Evolutionary conservation across 495 filamentous ascomycete species (phyloP), one percentile per base, ranked within the genome.

Genomic region (Astrothelium subdiscretum): DNA sequence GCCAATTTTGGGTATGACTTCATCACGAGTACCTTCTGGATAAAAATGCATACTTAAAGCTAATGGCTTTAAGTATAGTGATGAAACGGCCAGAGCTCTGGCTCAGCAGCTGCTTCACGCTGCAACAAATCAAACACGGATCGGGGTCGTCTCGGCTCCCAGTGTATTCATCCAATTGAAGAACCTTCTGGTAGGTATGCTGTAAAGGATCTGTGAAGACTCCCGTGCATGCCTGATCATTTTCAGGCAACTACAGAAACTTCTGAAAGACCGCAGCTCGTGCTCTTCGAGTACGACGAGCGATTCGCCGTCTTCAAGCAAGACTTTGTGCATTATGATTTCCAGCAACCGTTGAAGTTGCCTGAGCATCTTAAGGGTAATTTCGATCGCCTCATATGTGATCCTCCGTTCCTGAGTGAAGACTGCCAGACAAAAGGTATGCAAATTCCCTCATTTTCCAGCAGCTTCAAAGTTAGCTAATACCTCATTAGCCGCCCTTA

Each of bases 351-450:
- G 1, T 69, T 87, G 31, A 80, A 80, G 61, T 75, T 89, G 2
- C 83, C 87, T 5, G 40, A 68, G 2, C 70, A 83, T 15, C 69
- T 91, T 26, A 89, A 89, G 68, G 83, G 81, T 22, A 75, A 69
- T 32, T 83, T 83, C 40, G 82, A 89, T 71, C 76, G 83, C 51
- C 79, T 92, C 61, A 83, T 91, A 62, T 80, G 80, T 63, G 89
- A 92, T 71, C 89, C 89, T 0, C 89, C 89, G 1, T 92, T 92
- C 63, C 74, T 92, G 8, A 87, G 81, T 66, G 80, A 87, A 65
- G 87, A 92, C 63, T 92, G 89, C 70, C 89, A 92, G 65, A 89
- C 87, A 0, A 91, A 91, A 77, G 75, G 86, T 87, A 69, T 35
- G 71, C 68, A 3, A 27, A n/a, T 54, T 20, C 29, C 29, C 31